A percentile compares a stretch with the other conserved stretches of the same genome.
phyloP scores from a whole-genome alignment of 495 filamentous ascomycete genomes.

The Clohesyomyces aquaticus region DNA sequence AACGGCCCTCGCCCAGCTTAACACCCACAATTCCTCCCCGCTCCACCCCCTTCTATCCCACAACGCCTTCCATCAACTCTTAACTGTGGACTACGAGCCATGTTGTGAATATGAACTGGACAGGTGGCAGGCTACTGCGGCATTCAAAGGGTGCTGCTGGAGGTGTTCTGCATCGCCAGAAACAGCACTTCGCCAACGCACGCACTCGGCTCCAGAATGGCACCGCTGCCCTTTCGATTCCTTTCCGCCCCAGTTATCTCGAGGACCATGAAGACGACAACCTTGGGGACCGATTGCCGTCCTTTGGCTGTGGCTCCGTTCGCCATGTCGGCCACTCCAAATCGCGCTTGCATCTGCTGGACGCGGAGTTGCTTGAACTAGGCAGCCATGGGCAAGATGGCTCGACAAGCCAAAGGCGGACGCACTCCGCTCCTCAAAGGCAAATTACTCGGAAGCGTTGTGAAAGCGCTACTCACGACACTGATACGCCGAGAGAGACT shows the following conservation, averaged over 20 bases:
- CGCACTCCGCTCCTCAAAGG: too few relatives aligned
- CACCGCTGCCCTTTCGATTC: neutral
- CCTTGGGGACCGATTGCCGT: constrained; percentile 15
- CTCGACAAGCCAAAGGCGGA: too few relatives aligned
- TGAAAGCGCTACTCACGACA: too few relatives aligned
- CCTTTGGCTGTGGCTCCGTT: constrained; percentile 11
- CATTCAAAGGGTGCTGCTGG: constrained; percentile 24
- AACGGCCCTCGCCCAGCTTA: neutral
- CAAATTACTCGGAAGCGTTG: too few relatives aligned
- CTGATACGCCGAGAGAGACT: too few relatives aligned
- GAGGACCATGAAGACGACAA: constrained; percentile 8
- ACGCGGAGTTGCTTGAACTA: too few relatives aligned
- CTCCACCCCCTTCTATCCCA: neutral
- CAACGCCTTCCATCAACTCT: neutral
- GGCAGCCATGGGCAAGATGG: too few relatives aligned
- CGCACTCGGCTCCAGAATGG: constrained; percentile 34
- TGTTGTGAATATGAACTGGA: constrained; percentile 41
- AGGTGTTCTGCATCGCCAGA: constrained; percentile 33
- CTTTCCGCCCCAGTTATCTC: constrained; percentile 29
- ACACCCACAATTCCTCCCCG: neutral
- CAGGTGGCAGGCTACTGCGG: constrained; percentile 39
- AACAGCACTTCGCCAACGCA: constrained; percentile 38
- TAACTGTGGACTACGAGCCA: neutral
- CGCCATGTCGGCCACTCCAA: constrained; percentile 26
- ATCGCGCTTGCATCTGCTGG: neutral